phyloP scores from a whole-genome alignment of 352 stramenopile species.

The Pythium chondricola region DNA sequence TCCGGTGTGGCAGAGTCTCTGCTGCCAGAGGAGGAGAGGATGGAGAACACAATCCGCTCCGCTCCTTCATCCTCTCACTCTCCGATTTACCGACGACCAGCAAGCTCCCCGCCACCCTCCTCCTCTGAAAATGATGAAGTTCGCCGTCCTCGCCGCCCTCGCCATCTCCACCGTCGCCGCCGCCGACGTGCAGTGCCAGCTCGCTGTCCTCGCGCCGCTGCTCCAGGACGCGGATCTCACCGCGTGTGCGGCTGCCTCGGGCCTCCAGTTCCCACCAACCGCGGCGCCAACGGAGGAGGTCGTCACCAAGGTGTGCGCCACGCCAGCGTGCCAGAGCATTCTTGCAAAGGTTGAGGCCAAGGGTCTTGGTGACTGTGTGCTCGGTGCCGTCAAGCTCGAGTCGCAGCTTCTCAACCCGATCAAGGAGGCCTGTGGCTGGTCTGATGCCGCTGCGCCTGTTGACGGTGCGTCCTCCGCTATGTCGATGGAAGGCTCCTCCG shows the following conservation, averaged over 20 bases:
- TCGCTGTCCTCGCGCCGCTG: not conserved
- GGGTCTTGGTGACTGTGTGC: constrained; percentile 9
- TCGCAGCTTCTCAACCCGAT: constrained; percentile 9
- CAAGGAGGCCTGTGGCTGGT: constrained; percentile 1
- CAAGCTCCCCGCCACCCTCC: not conserved
- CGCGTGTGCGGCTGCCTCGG: constrained; percentile 2
- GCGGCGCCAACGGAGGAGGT: not conserved
- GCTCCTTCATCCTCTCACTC: constrained; percentile 1
- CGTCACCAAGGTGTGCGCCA: constrained; percentile 19
- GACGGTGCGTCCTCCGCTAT: too few species aligned
- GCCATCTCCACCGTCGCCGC: constrained; percentile 3
- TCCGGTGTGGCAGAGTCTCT: too few species aligned
- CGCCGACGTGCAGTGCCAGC: not conserved
- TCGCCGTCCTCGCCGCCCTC: constrained; percentile 7
- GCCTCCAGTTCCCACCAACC: not conserved
- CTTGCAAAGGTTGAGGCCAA: constrained; percentile 7
- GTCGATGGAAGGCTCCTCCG: too few species aligned
- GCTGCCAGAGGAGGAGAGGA: too few species aligned
- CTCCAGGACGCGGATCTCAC: not conserved
- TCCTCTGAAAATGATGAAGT: constrained; percentile 10
- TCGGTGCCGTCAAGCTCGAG: constrained; percentile 13
- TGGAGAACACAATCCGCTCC: not conserved
- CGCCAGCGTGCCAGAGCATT: constrained; percentile 15
- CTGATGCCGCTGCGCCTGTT: not conserved
- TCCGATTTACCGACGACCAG: constrained; percentile 3